These are phyloP conservation scores for Trichaptum fuscoviolaceum DNA, from an alignment of 768 basidiomycete genomes.

Conservation along the genomic window DNA sequence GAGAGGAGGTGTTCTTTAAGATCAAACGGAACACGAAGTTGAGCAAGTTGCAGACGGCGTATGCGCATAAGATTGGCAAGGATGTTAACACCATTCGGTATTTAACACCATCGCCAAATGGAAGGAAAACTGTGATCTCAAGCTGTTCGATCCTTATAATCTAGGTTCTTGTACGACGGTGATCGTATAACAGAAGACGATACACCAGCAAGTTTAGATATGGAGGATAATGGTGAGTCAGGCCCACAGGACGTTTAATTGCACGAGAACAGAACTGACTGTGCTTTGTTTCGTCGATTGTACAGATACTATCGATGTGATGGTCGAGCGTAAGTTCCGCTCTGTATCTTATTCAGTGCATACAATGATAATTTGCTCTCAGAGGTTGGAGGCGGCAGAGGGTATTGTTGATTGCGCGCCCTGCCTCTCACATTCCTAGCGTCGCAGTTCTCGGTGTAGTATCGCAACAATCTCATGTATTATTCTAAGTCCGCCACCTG, in stretches of 20 bases:
- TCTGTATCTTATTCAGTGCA: constrained; percentile 13
- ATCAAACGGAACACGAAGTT: constrained; percentile 91
- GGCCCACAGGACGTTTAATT: constrained; percentile 7
- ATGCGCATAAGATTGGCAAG: constrained; percentile 89
- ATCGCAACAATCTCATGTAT: not conserved
- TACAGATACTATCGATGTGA: constrained; percentile 89
- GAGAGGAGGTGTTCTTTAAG: constrained; percentile 95
- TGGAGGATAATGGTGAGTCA: constrained; percentile 87
- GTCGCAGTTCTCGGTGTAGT: not conserved
- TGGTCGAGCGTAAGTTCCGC: constrained; percentile 80
- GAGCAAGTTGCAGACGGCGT: constrained; percentile 88
- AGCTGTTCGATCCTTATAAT: not conserved
- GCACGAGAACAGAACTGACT: constrained; percentile 3
- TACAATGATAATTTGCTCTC: constrained; percentile 10
- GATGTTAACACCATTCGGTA: constrained; percentile 85
- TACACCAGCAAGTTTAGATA: constrained; percentile 76
- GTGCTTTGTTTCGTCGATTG: constrained; percentile 10
- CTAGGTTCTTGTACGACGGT: constrained; percentile 90
- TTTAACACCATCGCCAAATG: constrained; percentile 22
- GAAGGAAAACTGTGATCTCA: not conserved
- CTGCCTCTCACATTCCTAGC: not conserved
- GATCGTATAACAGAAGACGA: constrained; percentile 82
- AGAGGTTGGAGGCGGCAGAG: constrained; percentile 41
- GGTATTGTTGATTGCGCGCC: constrained; percentile 10
- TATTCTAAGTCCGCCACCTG: not conserved